A percentile compares a stretch with the other conserved stretches of the same genome.
Conservation (phyloP, 345 rosid genomes). For the Diplotaxis tenuifolia region DNA sequence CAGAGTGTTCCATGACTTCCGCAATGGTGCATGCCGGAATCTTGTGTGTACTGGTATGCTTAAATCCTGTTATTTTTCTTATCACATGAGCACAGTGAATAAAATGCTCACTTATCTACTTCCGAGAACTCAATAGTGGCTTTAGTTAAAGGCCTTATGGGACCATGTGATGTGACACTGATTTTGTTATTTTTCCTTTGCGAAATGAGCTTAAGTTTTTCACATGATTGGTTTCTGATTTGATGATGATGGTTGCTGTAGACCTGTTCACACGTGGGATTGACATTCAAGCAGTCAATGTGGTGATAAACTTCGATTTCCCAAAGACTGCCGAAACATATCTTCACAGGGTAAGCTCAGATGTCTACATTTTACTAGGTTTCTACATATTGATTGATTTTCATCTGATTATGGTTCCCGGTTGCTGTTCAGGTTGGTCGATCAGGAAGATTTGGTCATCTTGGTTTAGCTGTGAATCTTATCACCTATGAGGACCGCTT, state of each 20-base stretch:
- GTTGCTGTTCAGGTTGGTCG: slow-evolving; percentile 67
- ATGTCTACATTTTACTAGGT: neutral
- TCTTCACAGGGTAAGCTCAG: slow-evolving; percentile 79
- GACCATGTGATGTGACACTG: neutral
- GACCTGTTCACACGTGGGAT: neutral
- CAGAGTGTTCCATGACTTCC: neutral
- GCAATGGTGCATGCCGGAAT: neutral
- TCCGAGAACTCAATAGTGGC: neutral
- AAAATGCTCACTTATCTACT: neutral
- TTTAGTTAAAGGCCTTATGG: neutral
- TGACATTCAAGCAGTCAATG: neutral
- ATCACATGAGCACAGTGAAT: neutral
- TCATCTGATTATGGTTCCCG: neutral
- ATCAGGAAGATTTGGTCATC: slow-evolving; percentile 94
- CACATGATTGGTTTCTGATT: neutral
- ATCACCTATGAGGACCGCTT: slow-evolving; percentile 19
- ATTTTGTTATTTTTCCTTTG: neutral
- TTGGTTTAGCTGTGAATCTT: slow-evolving; percentile 90
- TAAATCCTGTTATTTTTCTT: neutral
- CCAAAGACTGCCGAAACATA: slow-evolving; percentile 87
- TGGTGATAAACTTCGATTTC: neutral
- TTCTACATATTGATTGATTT: neutral
- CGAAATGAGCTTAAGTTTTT: neutral
- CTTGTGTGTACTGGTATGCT: slow-evolving; percentile 44
- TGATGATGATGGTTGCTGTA: slow-evolving; percentile 10